Percentiles rank a stretch among this genome's conserved stretches.
Evolutionary conservation across 176 grass and related monocot genomes (phyloP).

Genomic region (Ananas comosus): DNA sequence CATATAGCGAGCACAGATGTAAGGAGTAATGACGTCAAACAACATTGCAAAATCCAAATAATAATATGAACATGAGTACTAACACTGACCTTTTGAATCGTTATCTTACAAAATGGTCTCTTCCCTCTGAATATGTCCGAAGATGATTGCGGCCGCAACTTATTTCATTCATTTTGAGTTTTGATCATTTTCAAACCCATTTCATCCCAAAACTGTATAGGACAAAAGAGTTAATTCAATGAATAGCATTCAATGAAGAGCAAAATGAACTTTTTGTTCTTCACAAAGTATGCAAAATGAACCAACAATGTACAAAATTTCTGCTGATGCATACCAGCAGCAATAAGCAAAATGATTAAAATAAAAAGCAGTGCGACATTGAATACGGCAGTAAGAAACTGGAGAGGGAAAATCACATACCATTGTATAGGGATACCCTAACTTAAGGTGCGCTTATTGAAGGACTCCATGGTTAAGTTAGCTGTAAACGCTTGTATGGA

Average conservation of each 20-base stretch:
- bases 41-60: too few relatives aligned
- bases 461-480: slow-evolving; percentile 89
- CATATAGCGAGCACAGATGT: too few relatives aligned
- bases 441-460: slow-evolving; percentile 83
- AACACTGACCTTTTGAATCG: too few relatives aligned
- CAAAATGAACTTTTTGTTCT: background rate
- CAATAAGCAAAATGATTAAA: background rate
- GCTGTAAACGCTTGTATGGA: slow-evolving; percentile 88
- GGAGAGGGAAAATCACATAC: background rate
- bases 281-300: background rate
- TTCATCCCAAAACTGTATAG: too few relatives aligned
- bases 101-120: too few relatives aligned
- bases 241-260: background rate
- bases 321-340: background rate
- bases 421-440: slow-evolving; percentile 8
- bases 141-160: too few relatives aligned
- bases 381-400: background rate
- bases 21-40: too few relatives aligned
- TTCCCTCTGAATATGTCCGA: too few relatives aligned
- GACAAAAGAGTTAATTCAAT: too few relatives aligned
- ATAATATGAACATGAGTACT: too few relatives aligned
- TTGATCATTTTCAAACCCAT: too few relatives aligned
- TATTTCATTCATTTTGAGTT: too few relatives aligned
- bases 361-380: background rate
- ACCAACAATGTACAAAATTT: background rate